phyloP scores from a whole-genome alignment of 768 basidiomycete species.

The Pleurotus tuoliensis region DNA sequence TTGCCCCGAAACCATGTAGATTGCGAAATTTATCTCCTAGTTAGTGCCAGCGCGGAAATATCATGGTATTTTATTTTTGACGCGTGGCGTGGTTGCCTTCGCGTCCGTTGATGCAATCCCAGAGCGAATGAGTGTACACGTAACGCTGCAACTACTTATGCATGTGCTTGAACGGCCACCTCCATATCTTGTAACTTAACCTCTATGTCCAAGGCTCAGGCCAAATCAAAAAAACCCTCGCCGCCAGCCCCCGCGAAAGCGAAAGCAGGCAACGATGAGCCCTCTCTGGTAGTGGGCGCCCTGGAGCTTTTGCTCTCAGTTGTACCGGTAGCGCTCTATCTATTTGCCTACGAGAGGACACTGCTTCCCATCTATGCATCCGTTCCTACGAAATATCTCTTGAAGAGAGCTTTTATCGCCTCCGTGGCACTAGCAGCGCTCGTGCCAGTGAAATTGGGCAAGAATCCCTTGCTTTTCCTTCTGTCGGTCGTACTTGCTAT shows the following conservation, averaged over 20 bases:
- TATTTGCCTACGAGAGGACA: slow-evolving; percentile 59
- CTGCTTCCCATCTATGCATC: slow-evolving; percentile 70
- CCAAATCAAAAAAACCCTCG: not conserved
- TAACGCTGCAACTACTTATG: not conserved
- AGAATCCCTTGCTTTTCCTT: slow-evolving; percentile 24
- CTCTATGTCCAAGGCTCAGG: not conserved
- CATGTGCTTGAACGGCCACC: not conserved
- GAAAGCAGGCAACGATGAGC: too few relatives aligned
- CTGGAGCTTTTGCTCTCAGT: not conserved
- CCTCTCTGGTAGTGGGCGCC: not conserved
- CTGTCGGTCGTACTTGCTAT: slow-evolving; percentile 30
- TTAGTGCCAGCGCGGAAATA: slow-evolving; percentile 2
- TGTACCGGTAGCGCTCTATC: slow-evolving; percentile 48
- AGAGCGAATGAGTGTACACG: not conserved
- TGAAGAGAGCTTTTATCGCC: slow-evolving; percentile 33
- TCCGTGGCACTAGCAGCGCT: slow-evolving; percentile 34
- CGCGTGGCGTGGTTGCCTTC: slow-evolving; percentile 1
- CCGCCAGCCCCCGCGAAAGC: too few relatives aligned
- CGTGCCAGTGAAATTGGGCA: slow-evolving; percentile 31
- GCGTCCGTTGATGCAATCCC: not conserved
- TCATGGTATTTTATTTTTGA: slow-evolving; percentile 1
- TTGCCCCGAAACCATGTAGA: slow-evolving; percentile 3
- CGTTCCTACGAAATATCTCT: slow-evolving; percentile 46
- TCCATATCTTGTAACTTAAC: not conserved
- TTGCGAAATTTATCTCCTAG: not conserved